Conservation (phyloP, 1,284 basidiomycete genomes). For the Ustilago tritici region DNA sequence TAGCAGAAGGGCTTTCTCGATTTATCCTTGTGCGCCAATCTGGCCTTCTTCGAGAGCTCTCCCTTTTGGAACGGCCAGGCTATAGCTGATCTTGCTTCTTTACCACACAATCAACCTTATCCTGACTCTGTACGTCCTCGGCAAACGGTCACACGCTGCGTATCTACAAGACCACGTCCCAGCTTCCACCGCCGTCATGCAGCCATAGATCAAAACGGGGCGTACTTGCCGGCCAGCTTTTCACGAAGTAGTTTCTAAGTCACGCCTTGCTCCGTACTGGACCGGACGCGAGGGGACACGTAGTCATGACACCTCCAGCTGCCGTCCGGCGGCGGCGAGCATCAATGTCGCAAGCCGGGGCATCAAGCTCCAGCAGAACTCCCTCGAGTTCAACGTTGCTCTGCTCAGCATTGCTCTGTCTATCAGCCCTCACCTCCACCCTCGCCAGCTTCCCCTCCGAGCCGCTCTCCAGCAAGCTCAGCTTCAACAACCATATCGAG, state of each 20-base stretch:
- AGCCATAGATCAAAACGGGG: background rate
- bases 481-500: conserved; percentile 42
- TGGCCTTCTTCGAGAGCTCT: background rate
- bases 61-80: too few relatives aligned
- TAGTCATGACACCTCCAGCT: background rate
- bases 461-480: conserved; percentile 34
- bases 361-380: background rate
- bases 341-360: background rate
- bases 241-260: too few relatives aligned
- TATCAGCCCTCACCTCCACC: conserved; percentile 11
- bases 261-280: background rate
- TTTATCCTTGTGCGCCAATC: background rate
- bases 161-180: background rate
- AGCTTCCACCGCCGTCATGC: background rate
- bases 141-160: too few relatives aligned
- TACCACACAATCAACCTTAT: too few relatives aligned
- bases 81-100: too few relatives aligned
- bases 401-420: conserved; percentile 9
- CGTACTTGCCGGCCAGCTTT: background rate
- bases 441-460: conserved; percentile 35
- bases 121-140: too few relatives aligned
- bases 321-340: background rate
- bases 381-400: background rate
- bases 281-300: too few relatives aligned
- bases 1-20: conserved; percentile 10